Percentiles rank a stretch among this genome's conserved stretches.
Evolutionary conservation across 208 protist genomes (phyloP).

Genomic region (Lotmaria passim): DNA sequence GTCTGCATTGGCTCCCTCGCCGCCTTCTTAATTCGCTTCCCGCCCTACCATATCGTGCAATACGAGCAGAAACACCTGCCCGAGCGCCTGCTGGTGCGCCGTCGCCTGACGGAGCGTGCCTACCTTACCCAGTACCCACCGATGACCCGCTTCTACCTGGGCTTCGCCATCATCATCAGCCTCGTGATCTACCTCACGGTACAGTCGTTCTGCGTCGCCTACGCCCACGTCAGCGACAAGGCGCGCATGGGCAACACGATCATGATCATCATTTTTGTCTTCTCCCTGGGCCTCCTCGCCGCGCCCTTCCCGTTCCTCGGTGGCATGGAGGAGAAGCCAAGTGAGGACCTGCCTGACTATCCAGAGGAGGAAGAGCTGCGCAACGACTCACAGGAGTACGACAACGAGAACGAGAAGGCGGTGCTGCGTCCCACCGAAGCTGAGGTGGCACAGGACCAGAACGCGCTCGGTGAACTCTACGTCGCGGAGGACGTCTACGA

Average conservation of each 20-base stretch:
- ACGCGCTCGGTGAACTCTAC: slow-evolving; percentile 23
- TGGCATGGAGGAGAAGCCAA: slow-evolving; percentile 50
- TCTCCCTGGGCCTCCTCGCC: slow-evolving; percentile 35
- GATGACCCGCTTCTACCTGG: slow-evolving; percentile 49
- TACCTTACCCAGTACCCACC: slow-evolving; percentile 67
- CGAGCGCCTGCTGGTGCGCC: slow-evolving; percentile 36
- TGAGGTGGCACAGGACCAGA: slow-evolving; percentile 22
- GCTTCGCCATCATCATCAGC: slow-evolving; percentile 41
- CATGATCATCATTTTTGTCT: slow-evolving; percentile 39
- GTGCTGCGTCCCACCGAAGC: slow-evolving; percentile 16
- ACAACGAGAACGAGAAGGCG: slow-evolving; percentile 20
- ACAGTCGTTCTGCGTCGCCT: slow-evolving; percentile 57
- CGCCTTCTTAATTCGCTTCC: slow-evolving; percentile 46
- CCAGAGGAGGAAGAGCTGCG: slow-evolving; percentile 16
- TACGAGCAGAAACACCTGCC: slow-evolving; percentile 35
- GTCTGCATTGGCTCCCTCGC: slow-evolving; percentile 35
- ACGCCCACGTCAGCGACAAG: slow-evolving; percentile 35
- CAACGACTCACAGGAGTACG: slow-evolving; percentile 16
- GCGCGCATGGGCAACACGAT: slow-evolving; percentile 46
- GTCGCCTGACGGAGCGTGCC: slow-evolving; percentile 52
- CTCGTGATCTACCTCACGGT: slow-evolving; percentile 54
- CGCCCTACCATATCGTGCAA: slow-evolving; percentile 52
- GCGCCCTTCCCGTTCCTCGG: slow-evolving; percentile 50
- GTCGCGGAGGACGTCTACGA: neutral
- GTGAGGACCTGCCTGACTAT: slow-evolving; percentile 32